Base-by-base conservation (phyloP, 352 stramenopile genomes). In the Phytopythium boreale region DNA sequence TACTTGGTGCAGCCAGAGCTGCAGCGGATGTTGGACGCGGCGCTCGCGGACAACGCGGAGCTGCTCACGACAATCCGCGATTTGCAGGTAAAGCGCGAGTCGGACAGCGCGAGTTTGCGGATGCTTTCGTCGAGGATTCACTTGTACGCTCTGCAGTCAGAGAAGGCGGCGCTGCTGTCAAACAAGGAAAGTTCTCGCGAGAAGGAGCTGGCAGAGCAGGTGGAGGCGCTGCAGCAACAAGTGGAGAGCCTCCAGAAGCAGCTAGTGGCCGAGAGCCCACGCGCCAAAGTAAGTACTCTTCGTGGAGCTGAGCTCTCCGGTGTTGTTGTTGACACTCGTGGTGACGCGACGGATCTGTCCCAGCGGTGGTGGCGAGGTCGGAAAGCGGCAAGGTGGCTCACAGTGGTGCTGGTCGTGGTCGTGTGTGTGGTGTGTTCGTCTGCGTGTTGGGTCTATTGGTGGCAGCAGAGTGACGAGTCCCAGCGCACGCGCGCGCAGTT, bases 41-140 rank as follows among this genome's bases (percentile, higher is more conserved):
- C 80, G 41, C 52, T 92, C 12, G 74, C 66, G 27, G 80, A 90
- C 56, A 90, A 89, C 37, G 71, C 72, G 47, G 74, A 89, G 43
- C 71, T 92, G 44, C 69, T 87, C 37, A 77, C 83, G 56, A 88
- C 78, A 20, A 75, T 89, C 58, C 74, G 79, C 64, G 70, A 84
- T n/a, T 58, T 89, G 36, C 76, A 90, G 79, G 75, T 84, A 76
- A 87, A 83, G 67, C 72, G 64, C 39, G 52, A 68, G 55, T 68
- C 64, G 70, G 75, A 62, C 62, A 59, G 69, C 59, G 71, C 50
- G n/a, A 75, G 67, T 53, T 59, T 81, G 47, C 72, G 71, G 59
- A 64, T 84, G 58, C 51, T 74, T 20, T 82, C 65, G 53, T 71
- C 65, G 19, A 68, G 26, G 61, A 73, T 62, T 73, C 62, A 76